Percentiles rank a stretch among this genome's conserved stretches.
Evolutionary conservation across 306 rosid genomes (phyloP).

Genomic region (Corylus avellana): DNA sequence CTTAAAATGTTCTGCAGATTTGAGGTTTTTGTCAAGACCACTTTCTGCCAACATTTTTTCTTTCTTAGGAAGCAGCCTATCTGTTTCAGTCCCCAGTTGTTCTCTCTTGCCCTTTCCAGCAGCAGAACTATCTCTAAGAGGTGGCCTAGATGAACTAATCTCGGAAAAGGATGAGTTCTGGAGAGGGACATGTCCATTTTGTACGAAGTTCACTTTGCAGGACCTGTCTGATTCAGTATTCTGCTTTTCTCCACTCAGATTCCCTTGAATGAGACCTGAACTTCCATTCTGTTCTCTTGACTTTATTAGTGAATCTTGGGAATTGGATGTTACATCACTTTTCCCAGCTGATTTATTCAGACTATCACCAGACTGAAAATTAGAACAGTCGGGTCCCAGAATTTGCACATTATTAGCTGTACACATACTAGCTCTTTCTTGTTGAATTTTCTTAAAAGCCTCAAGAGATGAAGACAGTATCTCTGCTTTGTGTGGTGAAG

Average conservation of each 20-base stretch:
- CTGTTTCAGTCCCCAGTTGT: constrained; percentile 56
- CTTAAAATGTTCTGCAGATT: constrained; percentile 48
- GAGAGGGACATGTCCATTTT: constrained; percentile 45
- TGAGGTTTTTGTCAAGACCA: constrained; percentile 53
- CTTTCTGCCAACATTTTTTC: constrained; percentile 52
- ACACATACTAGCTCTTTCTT: constrained; percentile 68
- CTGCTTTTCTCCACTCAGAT: constrained; percentile 37
- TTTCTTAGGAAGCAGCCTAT: constrained; percentile 60
- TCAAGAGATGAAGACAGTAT: constrained; percentile 95
- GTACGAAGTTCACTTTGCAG: constrained; percentile 39
- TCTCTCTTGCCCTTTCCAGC: constrained; percentile 69
- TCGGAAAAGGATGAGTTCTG: constrained; percentile 39
- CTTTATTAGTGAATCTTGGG: constrained; percentile 41
- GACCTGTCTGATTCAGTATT: constrained; percentile 41
- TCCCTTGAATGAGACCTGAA: constrained; percentile 42
- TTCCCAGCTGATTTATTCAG: constrained; percentile 31
- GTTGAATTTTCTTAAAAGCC: constrained; percentile 92
- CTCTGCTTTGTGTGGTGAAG: constrained; percentile 96
- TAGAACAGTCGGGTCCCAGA: constrained; percentile 40
- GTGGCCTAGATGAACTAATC: constrained; percentile 54
- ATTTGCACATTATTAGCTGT: constrained; percentile 45
- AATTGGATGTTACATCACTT: constrained; percentile 35
- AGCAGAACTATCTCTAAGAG: constrained; percentile 48
- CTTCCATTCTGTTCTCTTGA: constrained; percentile 46
- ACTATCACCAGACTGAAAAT: constrained; percentile 42